Base-by-base conservation (phyloP, 352 stramenopile genomes). In the Bremia lactucae region DNA sequence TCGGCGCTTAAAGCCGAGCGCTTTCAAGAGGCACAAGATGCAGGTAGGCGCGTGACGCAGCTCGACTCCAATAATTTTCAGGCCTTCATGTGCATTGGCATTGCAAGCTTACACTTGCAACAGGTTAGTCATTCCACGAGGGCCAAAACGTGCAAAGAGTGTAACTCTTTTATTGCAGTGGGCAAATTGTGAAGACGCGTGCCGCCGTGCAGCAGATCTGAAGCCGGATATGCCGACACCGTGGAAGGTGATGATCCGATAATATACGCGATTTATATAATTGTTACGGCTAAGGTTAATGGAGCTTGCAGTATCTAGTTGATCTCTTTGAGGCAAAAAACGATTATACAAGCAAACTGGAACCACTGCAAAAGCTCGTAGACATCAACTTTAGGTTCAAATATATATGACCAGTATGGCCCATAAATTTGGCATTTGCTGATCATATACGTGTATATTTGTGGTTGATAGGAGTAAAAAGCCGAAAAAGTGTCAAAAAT, bases 61-160 rank as follows among this genome's bases (percentile, higher is more conserved):
- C 75, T 91, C 22, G 75, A 85, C 37, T 56, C 71, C 16, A 80
- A 63, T 59, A 91, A 83, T 55, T 91, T 89, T 34, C 73, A 87
- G 46, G 81, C 76, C 22, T 69, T 89, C 33, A 74, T 93, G 61
- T 87, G 72, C 35, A 65, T 89, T 31, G 81, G 81, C 14, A 55
- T 89, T 45, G 67, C 77, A n/a, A 81, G 60, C 42, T 81, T 83
- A 53, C 63, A 87, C 31, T 50, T 93, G 10, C 42, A 87, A 31
- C 52, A 84, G 46, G 78, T 88, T 5, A 22, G 58, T 59, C 11
- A 36, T 8, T 19, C 4, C 8, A 6, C 20, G n/a, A 19, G 19
- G 9, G 19, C 20, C 19, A n/a, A n/a, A n/a, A n/a, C n/a, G n/a
- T n/a, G n/a, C n/a, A n/a, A n/a, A n/a, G n/a, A n/a, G n/a, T n/a